Percentiles rank a stretch among this genome's conserved stretches.
phyloP scores from a whole-genome alignment of 257 asterid species.

The Cruciata laevipes region DNA sequence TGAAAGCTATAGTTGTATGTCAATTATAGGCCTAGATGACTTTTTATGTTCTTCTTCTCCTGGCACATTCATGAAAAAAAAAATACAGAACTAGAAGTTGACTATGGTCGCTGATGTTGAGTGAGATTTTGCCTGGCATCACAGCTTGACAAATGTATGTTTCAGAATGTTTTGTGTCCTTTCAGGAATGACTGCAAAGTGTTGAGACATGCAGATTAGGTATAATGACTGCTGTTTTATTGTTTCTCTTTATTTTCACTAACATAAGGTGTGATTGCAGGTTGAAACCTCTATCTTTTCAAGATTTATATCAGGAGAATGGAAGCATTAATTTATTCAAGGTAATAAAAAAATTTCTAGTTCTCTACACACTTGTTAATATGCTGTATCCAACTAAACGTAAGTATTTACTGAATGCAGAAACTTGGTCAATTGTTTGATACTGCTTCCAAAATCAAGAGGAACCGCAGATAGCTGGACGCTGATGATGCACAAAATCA shows the following conservation, averaged over 20 bases:
- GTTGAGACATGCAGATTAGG: too few relatives aligned
- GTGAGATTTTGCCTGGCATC: too few relatives aligned
- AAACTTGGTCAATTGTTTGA: slow-evolving; percentile 60
- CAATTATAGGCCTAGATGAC: too few relatives aligned
- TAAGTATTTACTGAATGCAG: slow-evolving; percentile 44
- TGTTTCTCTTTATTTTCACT: not conserved
- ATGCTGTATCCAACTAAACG: slow-evolving; percentile 18
- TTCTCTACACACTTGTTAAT: slow-evolving; percentile 14
- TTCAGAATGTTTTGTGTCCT: too few relatives aligned
- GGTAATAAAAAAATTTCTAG: slow-evolving; percentile 36
- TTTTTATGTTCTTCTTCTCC: too few relatives aligned
- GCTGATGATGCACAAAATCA: slow-evolving; percentile 59
- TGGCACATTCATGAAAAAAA: too few relatives aligned
- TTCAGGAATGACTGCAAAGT: too few relatives aligned
- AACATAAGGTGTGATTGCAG: slow-evolving; percentile 32
- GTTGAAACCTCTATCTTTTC: slow-evolving; percentile 70
- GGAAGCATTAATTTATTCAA: slow-evolving; percentile 39
- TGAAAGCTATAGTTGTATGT: too few relatives aligned
- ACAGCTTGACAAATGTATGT: too few relatives aligned
- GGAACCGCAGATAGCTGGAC: slow-evolving; percentile 84
- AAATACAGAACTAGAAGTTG: too few relatives aligned
- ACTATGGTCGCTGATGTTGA: too few relatives aligned
- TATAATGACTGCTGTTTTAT: too few relatives aligned
- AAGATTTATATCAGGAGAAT: slow-evolving; percentile 67
- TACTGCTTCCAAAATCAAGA: slow-evolving; percentile 74